phyloP scores from a whole-genome alignment of 2,329 filamentous ascomycete genomes.

The Microdochium paspali region DNA sequence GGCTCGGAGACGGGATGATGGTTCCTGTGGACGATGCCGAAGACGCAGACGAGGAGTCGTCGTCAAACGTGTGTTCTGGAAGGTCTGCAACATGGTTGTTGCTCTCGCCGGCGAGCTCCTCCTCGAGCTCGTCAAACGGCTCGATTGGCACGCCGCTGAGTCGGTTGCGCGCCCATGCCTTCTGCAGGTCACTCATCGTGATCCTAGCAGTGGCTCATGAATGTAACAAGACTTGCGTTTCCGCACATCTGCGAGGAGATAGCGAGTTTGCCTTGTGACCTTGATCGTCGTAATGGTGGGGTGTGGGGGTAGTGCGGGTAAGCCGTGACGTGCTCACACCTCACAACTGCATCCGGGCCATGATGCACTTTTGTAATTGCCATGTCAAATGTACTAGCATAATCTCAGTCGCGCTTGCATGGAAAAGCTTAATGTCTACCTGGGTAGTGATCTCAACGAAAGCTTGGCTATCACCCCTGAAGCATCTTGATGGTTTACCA shows the following conservation, averaged over 20 bases:
- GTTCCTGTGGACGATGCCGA: constrained; percentile 92
- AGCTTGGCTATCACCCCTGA: too few species aligned
- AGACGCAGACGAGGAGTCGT: constrained; percentile 66
- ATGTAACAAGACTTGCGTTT: neutral
- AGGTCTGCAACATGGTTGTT: constrained; percentile 30
- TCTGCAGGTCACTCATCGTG: constrained; percentile 72
- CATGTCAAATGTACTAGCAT: too few species aligned
- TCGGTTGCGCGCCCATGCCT: constrained; percentile 69
- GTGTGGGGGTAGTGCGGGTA: neutral
- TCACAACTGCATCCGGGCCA: too few species aligned
- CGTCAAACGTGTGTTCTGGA: constrained; percentile 39
- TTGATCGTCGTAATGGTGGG: too few species aligned
- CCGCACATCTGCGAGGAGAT: neutral
- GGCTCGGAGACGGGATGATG: constrained; percentile 69
- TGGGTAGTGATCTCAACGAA: too few species aligned
- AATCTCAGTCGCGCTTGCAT: too few species aligned
- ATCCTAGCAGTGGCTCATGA: neutral
- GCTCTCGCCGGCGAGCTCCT: constrained; percentile 30
- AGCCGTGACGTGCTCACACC: neutral
- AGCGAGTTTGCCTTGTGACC: too few species aligned
- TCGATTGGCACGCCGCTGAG: constrained; percentile 47
- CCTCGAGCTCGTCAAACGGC: constrained; percentile 41
- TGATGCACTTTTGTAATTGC: too few species aligned
- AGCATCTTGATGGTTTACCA: too few species aligned
- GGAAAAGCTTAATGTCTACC: too few species aligned